These are phyloP conservation scores for Tuber umbilicatum DNA, from an alignment of 495 filamentous ascomycete species.

Conservation along the genomic window DNA sequence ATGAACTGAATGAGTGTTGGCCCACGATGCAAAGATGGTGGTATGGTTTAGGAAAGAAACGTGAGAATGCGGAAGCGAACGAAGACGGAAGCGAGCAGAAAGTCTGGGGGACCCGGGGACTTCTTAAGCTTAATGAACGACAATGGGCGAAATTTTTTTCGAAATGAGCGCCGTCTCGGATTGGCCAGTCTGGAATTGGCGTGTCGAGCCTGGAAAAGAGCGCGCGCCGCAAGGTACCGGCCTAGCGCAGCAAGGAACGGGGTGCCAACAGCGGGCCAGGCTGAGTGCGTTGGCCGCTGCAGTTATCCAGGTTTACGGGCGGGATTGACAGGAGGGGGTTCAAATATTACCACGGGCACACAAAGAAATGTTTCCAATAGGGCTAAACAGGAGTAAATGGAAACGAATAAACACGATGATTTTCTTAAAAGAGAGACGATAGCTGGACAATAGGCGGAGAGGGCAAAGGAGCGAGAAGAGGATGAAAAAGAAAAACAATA, in stretches of 20 bases:
- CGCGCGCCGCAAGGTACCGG: conserved; percentile 19
- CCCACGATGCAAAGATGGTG: conserved; percentile 3
- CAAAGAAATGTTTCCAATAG: not conserved
- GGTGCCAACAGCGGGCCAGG: conserved; percentile 18
- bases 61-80: conserved; percentile 21
- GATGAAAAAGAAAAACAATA: not conserved
- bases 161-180: conserved; percentile 11
- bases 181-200: conserved; percentile 15
- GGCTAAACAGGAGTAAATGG: conserved; percentile 13
- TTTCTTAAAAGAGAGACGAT: not conserved
- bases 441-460: not conserved
- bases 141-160: conserved; percentile 9
- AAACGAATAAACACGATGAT: not conserved
- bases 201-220: not conserved
- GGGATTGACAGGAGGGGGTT: conserved; percentile 17
- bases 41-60: conserved; percentile 6
- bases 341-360: conserved; percentile 7
- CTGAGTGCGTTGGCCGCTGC: conserved; percentile 27
- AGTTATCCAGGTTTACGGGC: conserved; percentile 18
- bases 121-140: conserved; percentile 31
- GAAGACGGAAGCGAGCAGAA: conserved; percentile 6
- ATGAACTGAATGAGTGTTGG: not conserved
- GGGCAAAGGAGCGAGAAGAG: conserved; percentile 3
- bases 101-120: conserved; percentile 11
- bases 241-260: conserved; percentile 10